Evolutionary conservation across 257 asterid species (phyloP).

Genomic region (Eucommia ulmoides): DNA sequence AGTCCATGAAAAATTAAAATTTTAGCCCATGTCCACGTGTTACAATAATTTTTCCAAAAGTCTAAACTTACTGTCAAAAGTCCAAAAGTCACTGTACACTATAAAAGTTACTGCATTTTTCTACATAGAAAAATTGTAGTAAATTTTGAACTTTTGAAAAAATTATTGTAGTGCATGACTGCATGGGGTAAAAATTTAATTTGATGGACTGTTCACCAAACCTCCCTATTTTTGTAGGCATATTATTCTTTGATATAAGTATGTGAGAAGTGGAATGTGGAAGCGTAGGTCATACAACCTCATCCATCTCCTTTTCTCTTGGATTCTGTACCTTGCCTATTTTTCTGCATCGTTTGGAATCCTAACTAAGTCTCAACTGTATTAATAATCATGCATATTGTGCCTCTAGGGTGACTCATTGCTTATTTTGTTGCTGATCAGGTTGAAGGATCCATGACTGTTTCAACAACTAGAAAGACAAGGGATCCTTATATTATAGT

Average conservation of each 20-base stretch:
- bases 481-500: constrained; percentile 75
- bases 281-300: background rate
- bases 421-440: constrained; percentile 14
- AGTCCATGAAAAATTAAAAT: no score
- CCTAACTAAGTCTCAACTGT: background rate
- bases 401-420: background rate
- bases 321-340: background rate
- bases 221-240: no score
- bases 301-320: background rate
- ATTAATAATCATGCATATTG: background rate
- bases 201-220: no score
- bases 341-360: background rate
- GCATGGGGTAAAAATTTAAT: no score
- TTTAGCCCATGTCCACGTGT: no score
- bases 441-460: constrained; percentile 95
- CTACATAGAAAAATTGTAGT: no score
- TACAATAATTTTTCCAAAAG: no score
- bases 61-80: no score
- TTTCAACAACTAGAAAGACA: constrained; percentile 75
- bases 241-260: background rate
- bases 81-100: no score
- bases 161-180: no score
- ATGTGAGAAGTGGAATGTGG: background rate
- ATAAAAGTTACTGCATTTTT: no score
- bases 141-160: no score